Base-by-base conservation (phyloP, 2,329 filamentous ascomycete genomes). In the Fusarium hainanense region DNA sequence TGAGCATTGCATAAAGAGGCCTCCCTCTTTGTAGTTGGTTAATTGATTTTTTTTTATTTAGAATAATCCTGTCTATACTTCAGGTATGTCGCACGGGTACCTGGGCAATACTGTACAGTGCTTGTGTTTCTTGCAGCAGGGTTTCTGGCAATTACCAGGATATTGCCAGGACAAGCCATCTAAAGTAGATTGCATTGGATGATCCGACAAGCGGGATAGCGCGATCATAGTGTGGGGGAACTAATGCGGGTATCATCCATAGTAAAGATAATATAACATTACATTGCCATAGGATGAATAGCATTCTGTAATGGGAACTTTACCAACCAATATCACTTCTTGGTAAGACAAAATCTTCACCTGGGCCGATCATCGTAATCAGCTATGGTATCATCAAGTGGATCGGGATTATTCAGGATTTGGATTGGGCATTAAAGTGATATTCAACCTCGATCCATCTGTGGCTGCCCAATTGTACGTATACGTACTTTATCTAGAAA, bases 171-270 rank as follows among this genome's bases (percentile, higher is more conserved):
- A 71, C 69, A 21, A 71, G 20, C 25, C 63, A 58, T 44, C 40
- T 62, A 63, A 49, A 44, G 50, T 37, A 52, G 50, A 55, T 60
- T 55, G 34, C 61, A 60, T 59, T 51, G 34, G 49, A 51, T 51
- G 54, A 66, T 47, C 72, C 62, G 68, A 65, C 54, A 65, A 63
- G 72, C 58, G 72, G 72, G 71, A 74, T 74, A 61, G 65, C 54
- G 67, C 65, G 57, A 68, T 73, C 48, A 52, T 25, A 61, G 28
- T 71, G 71, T 71, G 70, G 67, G 70, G 70, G 66, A 51, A 28
- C 27, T 51, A 51, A 51, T 51, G 49, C 34, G 44, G 55, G 58
- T 50, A 61, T 61, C 27, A 4, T 37, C 18, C 34, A 51, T 51
- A 27, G 20, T 16, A 23, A 50, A 50, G 47, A 50, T 23, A 23